Percentiles rank a stretch among this genome's conserved stretches.
phyloP scores from a whole-genome alignment of 2,329 filamentous ascomycete genomes.

The Cladosporium sp. region DNA sequence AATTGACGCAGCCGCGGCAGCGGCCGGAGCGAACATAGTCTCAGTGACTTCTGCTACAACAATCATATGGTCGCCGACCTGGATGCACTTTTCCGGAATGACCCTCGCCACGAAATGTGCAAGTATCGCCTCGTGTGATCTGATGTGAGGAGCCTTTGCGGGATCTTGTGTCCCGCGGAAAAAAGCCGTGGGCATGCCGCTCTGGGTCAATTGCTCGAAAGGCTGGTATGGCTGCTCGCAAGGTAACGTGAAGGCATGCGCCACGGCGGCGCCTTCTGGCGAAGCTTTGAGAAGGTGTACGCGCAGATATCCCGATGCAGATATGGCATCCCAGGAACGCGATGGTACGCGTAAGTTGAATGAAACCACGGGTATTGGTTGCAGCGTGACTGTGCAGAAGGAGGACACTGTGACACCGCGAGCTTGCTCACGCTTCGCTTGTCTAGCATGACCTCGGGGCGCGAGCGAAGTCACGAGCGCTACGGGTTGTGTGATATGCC shows the following conservation, averaged over 20 bases:
- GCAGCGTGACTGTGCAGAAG: slow-evolving; percentile 59
- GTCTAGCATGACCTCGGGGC: neutral
- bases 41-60: slow-evolving; percentile 44
- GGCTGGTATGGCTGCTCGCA: slow-evolving; percentile 26
- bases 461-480: slow-evolving; percentile 53
- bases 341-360: slow-evolving; percentile 63
- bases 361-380: slow-evolving; percentile 57
- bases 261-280: slow-evolving; percentile 33
- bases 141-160: slow-evolving; percentile 6
- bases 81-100: slow-evolving; percentile 39
- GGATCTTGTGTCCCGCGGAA: neutral
- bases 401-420: slow-evolving; percentile 62
- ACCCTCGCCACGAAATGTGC: slow-evolving; percentile 39
- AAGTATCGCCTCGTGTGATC: slow-evolving; percentile 24
- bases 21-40: too few species aligned
- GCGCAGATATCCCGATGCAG: slow-evolving; percentile 43
- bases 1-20: neutral
- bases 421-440: slow-evolving; percentile 16
- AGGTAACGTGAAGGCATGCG: slow-evolving; percentile 35
- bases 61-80: slow-evolving; percentile 50
- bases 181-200: neutral
- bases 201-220: slow-evolving; percentile 23
- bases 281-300: slow-evolving; percentile 51
- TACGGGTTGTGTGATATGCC: slow-evolving; percentile 57
- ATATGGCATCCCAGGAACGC: slow-evolving; percentile 56